Conservation (phyloP, 1,139 yeast genomes). For the Candida mesenterica region DNA sequence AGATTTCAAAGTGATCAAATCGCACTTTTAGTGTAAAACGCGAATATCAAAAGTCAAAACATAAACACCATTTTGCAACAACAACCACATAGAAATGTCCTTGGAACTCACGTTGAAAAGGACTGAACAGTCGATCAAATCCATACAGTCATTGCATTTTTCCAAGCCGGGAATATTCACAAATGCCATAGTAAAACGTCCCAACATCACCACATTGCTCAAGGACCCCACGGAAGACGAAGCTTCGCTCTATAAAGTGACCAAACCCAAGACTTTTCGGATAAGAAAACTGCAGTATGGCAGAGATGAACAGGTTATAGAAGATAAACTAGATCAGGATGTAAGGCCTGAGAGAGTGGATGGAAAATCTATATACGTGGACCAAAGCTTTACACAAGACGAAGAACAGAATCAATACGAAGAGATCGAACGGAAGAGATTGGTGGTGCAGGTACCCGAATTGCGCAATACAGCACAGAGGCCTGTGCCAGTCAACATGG, state of each 20-base stretch:
- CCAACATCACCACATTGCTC: constrained; percentile 56
- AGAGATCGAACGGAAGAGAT: constrained; percentile 1
- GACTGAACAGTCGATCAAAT: constrained; percentile 18
- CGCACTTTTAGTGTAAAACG: no score
- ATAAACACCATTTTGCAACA: no score
- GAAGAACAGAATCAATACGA: constrained; percentile 5
- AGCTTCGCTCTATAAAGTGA: constrained; percentile 46
- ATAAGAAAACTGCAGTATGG: constrained; percentile 1
- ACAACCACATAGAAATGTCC: constrained; percentile 8
- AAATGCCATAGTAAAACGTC: constrained; percentile 55
- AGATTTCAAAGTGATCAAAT: no score
- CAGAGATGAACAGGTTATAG: constrained; percentile 4
- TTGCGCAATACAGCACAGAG: constrained; percentile 2
- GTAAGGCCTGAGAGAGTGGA: constrained; percentile 36
- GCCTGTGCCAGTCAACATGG: background rate
- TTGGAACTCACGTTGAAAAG: constrained; percentile 15
- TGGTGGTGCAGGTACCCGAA: constrained; percentile 15
- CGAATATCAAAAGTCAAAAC: no score
- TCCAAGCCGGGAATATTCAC: constrained; percentile 61
- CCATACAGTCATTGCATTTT: constrained; percentile 39
- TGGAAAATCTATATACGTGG: constrained; percentile 32
- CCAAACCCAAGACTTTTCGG: constrained; percentile 8
- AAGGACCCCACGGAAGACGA: constrained; percentile 62
- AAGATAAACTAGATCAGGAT: constrained; percentile 7
- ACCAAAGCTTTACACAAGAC: constrained; percentile 20